These are phyloP conservation scores for Kingdonia uniflora DNA, from an alignment of 164 flowering plant genomes.

Conservation along the genomic window DNA sequence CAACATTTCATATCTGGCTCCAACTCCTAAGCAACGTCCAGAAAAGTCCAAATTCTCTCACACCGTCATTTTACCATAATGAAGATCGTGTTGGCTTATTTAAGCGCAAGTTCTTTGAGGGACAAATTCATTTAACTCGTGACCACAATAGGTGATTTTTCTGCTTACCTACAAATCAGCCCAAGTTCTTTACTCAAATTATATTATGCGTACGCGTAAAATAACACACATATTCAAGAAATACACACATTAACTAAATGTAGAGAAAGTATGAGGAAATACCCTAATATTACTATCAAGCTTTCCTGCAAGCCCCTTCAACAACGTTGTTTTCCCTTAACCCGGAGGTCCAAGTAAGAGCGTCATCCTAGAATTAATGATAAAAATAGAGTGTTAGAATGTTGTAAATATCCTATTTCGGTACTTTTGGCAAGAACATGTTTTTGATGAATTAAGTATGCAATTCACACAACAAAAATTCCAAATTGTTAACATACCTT, in stretches of 20 bases:
- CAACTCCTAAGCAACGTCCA: conserved; percentile 61
- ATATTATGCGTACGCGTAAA: no score
- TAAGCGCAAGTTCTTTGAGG: conserved; percentile 60
- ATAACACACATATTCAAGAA: no score
- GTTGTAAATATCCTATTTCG: no score
- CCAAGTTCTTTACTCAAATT: not conserved
- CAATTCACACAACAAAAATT: no score
- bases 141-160: conserved; percentile 47
- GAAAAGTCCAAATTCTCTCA: conserved; percentile 56
- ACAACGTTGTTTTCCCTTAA: conserved; percentile 38
- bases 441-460: no score
- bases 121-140: conserved; percentile 43
- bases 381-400: not conserved
- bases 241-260: not conserved
- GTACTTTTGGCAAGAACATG: no score
- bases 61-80: conserved; percentile 55
- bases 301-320: conserved; percentile 41
- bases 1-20: conserved; percentile 46
- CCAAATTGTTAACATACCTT: conserved; percentile 24
- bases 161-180: conserved; percentile 29
- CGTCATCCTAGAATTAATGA: conserved; percentile 16
- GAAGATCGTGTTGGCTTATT: conserved; percentile 65
- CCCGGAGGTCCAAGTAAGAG: conserved; percentile 49
- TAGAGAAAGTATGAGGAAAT: conserved; percentile 4
- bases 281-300: conserved; percentile 29